Conservation (phyloP, 139 green algal species). For the Auxenochlorella pyrenoidosa region DNA sequence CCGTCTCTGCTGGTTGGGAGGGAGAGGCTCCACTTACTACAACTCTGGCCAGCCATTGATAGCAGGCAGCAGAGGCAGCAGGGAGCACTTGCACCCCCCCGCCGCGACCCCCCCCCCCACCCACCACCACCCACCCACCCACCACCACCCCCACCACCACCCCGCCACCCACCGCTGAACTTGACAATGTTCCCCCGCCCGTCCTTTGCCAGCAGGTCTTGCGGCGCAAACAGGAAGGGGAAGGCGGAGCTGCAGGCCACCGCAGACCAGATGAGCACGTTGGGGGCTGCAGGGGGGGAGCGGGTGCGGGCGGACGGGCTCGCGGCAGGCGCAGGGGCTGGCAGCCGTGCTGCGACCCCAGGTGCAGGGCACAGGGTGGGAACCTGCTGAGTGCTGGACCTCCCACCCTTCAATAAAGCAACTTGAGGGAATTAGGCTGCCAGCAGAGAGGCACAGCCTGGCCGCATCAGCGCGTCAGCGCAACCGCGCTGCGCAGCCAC, state of each 20-base stretch:
- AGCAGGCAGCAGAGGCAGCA: no score
- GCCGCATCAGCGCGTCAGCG: background rate
- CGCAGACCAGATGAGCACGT: slow-evolving; percentile 88
- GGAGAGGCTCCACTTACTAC: no score
- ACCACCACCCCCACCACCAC: background rate
- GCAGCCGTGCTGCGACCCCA: no score
- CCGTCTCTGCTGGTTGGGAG: background rate
- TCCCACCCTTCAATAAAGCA: no score
- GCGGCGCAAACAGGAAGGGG: slow-evolving; percentile 85
- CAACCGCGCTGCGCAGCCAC: background rate
- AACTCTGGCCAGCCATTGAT: no score
- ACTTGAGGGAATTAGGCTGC: no score
- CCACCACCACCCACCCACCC: no score
- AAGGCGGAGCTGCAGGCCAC: slow-evolving; percentile 91
- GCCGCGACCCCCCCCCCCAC: no score
- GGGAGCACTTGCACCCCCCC: no score
- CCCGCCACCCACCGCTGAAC: slow-evolving; percentile 7
- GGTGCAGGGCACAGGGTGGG: background rate
- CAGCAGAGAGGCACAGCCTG: no score
- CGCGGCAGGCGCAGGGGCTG: background rate
- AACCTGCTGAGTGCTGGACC: background rate
- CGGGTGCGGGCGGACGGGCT: background rate
- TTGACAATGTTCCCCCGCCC: slow-evolving; percentile 28
- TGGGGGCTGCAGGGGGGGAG: slow-evolving; percentile 59
- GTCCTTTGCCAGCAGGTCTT: slow-evolving; percentile 74